Evolutionary conservation across 768 basidiomycete genomes (phyloP).

Genomic region (Mycena vitilis): DNA sequence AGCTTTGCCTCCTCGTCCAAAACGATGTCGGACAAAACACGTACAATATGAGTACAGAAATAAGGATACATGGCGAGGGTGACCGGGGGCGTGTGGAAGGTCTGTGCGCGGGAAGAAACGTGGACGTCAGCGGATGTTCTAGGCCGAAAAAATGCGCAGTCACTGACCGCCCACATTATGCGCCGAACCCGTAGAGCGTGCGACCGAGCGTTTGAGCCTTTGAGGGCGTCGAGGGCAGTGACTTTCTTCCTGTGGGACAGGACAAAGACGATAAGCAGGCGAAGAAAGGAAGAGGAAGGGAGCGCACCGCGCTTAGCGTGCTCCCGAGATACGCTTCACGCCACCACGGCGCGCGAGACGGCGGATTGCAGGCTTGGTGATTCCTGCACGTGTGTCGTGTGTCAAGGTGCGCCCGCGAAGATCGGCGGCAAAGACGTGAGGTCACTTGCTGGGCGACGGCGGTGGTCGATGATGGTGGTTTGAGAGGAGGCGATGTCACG

Average conservation of each 20-base stretch:
- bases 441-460: constrained; percentile 26
- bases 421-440: neutral
- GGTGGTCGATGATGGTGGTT: constrained; percentile 38
- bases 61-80: constrained; percentile 13
- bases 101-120: constrained; percentile 16
- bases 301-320: constrained; percentile 88
- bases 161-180: constrained; percentile 46
- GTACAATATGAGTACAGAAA: constrained; percentile 20
- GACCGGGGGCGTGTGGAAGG: neutral
- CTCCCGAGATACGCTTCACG: constrained; percentile 95
- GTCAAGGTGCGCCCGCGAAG: neutral
- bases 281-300: neutral
- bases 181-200: constrained; percentile 86
- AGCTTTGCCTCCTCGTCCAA: too few species aligned
- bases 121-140: constrained; percentile 7
- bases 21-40: too few species aligned
- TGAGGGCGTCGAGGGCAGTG: constrained; percentile 84
- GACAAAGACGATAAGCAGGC: neutral
- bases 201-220: constrained; percentile 79
- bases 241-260: constrained; percentile 65
- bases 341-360: constrained; percentile 97
- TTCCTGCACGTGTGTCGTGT: constrained; percentile 63
- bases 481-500: too few species aligned
- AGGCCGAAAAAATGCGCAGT: neutral
- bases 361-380: constrained; percentile 91